Conservation (phyloP, 139 green algal genomes). For the Tetraselmis striata region DNA sequence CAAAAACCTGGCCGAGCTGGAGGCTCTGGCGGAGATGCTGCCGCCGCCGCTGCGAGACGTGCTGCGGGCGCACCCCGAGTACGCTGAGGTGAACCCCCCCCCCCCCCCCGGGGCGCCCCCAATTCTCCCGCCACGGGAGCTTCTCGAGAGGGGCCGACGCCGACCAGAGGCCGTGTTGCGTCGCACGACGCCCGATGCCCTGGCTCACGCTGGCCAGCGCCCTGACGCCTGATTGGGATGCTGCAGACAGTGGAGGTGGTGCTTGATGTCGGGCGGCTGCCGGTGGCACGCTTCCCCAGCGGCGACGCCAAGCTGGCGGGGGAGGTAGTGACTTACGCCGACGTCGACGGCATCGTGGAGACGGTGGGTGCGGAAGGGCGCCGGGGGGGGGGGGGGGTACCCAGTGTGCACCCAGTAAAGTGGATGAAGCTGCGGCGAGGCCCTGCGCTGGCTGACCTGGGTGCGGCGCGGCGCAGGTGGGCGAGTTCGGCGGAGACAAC, state of each 20-base stretch:
- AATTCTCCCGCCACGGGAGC: neutral
- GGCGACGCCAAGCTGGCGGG: conserved; percentile 48
- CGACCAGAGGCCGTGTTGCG: too few species aligned
- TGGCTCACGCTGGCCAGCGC: neutral
- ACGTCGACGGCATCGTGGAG: conserved; percentile 52
- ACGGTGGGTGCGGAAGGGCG: conserved; percentile 47
- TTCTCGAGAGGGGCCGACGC: too few species aligned
- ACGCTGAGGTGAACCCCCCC: neutral
- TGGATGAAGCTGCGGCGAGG: conserved; percentile 4
- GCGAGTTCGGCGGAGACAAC: conserved; percentile 86
- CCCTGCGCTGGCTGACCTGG: neutral
- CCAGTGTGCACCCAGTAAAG: too few species aligned
- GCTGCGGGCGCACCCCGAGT: neutral
- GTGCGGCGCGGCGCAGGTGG: conserved; percentile 33
- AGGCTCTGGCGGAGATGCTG: neutral
- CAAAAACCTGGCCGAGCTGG: neutral
- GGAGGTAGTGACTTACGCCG: conserved; percentile 41
- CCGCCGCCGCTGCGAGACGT: neutral
- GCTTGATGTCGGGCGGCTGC: conserved; percentile 72
- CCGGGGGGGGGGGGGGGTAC: too few species aligned
- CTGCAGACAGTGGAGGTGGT: conserved; percentile 72
- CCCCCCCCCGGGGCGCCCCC: too few species aligned
- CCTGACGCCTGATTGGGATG: neutral
- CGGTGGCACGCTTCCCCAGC: conserved; percentile 64
- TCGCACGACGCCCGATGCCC: neutral